These are phyloP conservation scores for Candida sphagnicola DNA, from an alignment of 805 yeast genomes.

Conservation along the genomic window DNA sequence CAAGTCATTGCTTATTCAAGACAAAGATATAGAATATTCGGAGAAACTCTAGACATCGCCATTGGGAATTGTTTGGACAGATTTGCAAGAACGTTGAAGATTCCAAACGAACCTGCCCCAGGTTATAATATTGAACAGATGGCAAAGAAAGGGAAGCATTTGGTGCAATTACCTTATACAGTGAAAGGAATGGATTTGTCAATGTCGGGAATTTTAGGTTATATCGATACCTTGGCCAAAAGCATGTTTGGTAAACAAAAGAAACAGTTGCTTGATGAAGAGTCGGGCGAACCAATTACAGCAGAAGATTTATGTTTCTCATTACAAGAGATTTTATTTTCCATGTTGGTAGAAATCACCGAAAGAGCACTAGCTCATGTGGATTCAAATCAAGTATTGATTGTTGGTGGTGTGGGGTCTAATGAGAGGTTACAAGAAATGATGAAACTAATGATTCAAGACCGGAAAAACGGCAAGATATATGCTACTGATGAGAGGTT, in stretches of 20 bases:
- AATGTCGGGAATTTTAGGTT: slow-evolving; percentile 92
- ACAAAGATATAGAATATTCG: slow-evolving; percentile 93
- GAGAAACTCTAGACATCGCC: slow-evolving; percentile 98
- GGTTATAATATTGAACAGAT: slow-evolving; percentile 96
- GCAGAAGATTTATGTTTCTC: slow-evolving; percentile 90
- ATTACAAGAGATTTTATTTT: slow-evolving; percentile 85
- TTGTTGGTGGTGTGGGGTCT: slow-evolving; percentile 99
- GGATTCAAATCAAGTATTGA: slow-evolving; percentile 78
- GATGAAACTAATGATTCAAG: slow-evolving; percentile 95
- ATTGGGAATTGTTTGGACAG: slow-evolving; percentile 96
- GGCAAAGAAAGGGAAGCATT: slow-evolving; percentile 64
- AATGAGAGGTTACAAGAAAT: slow-evolving; percentile 86
- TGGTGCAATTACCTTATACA: slow-evolving; percentile 85
- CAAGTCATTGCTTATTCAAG: slow-evolving; percentile 96
- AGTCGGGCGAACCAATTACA: slow-evolving; percentile 53
- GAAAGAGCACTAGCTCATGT: slow-evolving; percentile 99
- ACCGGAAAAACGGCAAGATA: slow-evolving; percentile 76
- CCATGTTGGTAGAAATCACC: slow-evolving; percentile 96
- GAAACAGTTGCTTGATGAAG: slow-evolving; percentile 37
- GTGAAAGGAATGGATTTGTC: slow-evolving; percentile 98
- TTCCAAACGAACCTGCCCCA: slow-evolving; percentile 92
- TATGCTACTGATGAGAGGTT: slow-evolving; percentile 95
- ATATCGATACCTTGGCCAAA: slow-evolving; percentile 74
- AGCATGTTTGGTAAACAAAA: slow-evolving; percentile 53
- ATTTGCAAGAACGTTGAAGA: slow-evolving; percentile 86